Conservation (phyloP, 2,329 filamentous ascomycete species). For the Aspergillus latus region DNA sequence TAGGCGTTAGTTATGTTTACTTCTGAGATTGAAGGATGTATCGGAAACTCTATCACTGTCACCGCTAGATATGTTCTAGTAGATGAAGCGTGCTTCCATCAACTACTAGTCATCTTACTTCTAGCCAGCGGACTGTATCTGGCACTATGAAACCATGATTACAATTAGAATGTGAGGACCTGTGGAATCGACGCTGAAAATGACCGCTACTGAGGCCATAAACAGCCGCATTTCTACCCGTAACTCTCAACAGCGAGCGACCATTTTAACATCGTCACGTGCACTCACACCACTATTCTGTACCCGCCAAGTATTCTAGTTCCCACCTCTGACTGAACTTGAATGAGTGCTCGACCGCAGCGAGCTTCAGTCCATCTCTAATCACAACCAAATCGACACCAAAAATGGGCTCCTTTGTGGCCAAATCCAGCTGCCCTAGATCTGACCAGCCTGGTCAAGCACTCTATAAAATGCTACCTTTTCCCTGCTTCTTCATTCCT, state of each 20-base stretch:
- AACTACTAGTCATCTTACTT: no score
- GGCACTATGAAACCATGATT: no score
- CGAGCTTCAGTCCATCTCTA: not conserved
- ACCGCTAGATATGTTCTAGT: no score
- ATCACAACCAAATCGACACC: not conserved
- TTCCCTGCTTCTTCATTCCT: not conserved
- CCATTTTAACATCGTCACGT: not conserved
- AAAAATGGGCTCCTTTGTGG: not conserved
- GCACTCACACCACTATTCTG: conserved; percentile 1
- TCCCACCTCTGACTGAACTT: not conserved
- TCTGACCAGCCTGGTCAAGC: not conserved
- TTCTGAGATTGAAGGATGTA: no score
- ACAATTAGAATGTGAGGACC: no score
- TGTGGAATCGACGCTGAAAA: no score
- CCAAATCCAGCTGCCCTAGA: not conserved
- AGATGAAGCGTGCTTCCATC: no score
- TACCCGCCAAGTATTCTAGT: conserved; percentile 3
- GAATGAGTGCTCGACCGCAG: not conserved
- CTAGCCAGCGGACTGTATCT: no score
- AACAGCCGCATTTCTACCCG: no score
- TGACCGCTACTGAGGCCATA: no score
- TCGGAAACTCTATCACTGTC: no score
- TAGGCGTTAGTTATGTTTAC: no score
- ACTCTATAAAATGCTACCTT: not conserved
- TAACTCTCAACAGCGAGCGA: not conserved